phyloP scores from a whole-genome alignment of 1,284 basidiomycete genomes.

The Leccinum fuscescens region DNA sequence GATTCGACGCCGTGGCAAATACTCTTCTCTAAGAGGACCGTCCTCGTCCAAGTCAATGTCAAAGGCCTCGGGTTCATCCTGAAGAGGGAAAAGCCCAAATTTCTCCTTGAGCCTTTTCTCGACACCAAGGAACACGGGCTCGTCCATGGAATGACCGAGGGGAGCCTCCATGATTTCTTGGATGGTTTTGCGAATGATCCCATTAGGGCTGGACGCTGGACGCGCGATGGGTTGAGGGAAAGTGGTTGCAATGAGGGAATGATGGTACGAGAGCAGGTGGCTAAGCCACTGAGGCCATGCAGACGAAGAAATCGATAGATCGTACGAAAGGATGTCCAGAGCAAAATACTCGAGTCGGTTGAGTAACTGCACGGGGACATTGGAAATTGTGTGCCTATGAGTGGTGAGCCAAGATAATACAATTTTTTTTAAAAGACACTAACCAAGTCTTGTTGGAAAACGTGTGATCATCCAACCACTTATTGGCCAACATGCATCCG shows the following conservation, averaged over 20 bases:
- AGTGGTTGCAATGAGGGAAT: conserved; percentile 53
- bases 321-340: conserved; percentile 65
- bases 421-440: conserved; percentile 24
- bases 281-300: conserved; percentile 71
- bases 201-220: conserved; percentile 66
- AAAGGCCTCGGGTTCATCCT: conserved; percentile 43
- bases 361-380: conserved; percentile 62
- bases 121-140: conserved; percentile 68
- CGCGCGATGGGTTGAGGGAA: conserved; percentile 76
- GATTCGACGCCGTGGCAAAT: conserved; percentile 65
- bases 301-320: conserved; percentile 60
- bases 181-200: conserved; percentile 64
- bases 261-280: conserved; percentile 62
- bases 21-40: conserved; percentile 76
- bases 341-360: conserved; percentile 71
- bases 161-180: conserved; percentile 62
- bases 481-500: conserved; percentile 88
- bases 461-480: conserved; percentile 91
- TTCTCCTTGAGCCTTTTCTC: conserved; percentile 59
- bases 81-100: conserved; percentile 41
- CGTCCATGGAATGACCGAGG: conserved; percentile 37
- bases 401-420: conserved; percentile 4
- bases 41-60: conserved; percentile 80
- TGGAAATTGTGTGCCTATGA: conserved; percentile 73
- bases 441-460: conserved; percentile 92